These are phyloP conservation scores for Amphichorda felina DNA, from an alignment of 2,329 filamentous ascomycete species.

Conservation along the genomic window DNA sequence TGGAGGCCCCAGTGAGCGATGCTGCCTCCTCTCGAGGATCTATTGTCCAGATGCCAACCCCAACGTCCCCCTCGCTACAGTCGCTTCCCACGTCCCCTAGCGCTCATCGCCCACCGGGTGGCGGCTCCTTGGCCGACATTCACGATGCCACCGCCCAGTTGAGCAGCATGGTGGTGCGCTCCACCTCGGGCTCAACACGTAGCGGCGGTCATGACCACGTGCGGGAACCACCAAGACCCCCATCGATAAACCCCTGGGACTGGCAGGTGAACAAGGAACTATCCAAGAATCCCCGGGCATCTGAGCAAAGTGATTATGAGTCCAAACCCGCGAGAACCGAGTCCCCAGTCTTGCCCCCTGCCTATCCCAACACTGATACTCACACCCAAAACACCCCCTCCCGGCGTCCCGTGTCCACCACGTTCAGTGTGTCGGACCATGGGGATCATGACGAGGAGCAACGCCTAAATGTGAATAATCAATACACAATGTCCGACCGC, in stretches of 20 bases:
- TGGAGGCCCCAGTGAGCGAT: slow-evolving; percentile 21
- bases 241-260: slow-evolving; percentile 31
- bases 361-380: not conserved
- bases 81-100: too few relatives aligned
- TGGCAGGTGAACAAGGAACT: too few relatives aligned
- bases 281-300: too few relatives aligned
- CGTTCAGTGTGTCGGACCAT: not conserved
- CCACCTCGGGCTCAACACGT: not conserved
- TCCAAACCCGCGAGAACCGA: too few relatives aligned
- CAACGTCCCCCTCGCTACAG: slow-evolving; percentile 2
- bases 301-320: too few relatives aligned
- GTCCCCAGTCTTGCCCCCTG: slow-evolving; percentile 3
- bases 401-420: not conserved
- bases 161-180: slow-evolving; percentile 13
- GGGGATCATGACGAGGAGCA: not conserved
- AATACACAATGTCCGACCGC: too few relatives aligned
- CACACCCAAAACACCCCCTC: not conserved
- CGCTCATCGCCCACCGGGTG: slow-evolving; percentile 1
- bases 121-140: slow-evolving; percentile 8
- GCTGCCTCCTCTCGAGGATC: slow-evolving; percentile 6
- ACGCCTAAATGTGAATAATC: not conserved
- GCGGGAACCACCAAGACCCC: slow-evolving; percentile 15
- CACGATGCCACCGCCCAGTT: slow-evolving; percentile 17
- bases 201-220: too few relatives aligned
- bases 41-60: slow-evolving; percentile 7